These are phyloP conservation scores for Emergomyces africanus DNA, from an alignment of 2,329 filamentous ascomycete genomes.

Conservation along the genomic window DNA sequence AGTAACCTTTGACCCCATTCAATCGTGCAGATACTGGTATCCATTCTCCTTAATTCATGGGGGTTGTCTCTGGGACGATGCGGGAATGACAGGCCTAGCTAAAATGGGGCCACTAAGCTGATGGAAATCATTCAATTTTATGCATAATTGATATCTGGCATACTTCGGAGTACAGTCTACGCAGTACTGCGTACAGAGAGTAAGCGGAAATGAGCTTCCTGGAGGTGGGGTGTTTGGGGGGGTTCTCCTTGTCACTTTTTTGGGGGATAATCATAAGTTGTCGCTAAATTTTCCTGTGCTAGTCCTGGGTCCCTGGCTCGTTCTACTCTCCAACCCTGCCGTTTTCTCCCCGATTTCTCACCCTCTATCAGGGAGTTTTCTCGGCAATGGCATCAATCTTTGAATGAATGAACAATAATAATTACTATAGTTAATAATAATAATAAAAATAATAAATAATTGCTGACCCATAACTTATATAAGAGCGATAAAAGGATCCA, in stretches of 20 bases:
- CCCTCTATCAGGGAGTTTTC: not conserved
- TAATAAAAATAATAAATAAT: no score
- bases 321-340: not conserved
- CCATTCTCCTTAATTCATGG: not conserved
- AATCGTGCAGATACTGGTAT: no score
- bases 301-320: not conserved
- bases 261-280: not conserved
- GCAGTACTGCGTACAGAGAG: not conserved
- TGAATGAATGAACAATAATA: not conserved
- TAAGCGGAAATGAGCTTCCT: not conserved
- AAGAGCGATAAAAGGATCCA: not conserved
- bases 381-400: not conserved
- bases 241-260: not conserved
- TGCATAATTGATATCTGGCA: not conserved
- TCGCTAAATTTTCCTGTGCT: not conserved
- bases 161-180: no score
- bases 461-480: no score
- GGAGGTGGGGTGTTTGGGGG: not conserved
- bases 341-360: not conserved
- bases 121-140: not conserved
- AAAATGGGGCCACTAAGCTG: not conserved
- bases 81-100: not conserved
- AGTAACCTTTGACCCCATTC: no score
- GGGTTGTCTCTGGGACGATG: not conserved
- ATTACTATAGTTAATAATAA: no score